Evolutionary conservation across 2,329 filamentous ascomycete species (phyloP), one percentile per base, ranked within the genome.

Genomic region (Neofusicoccum sp.): DNA sequence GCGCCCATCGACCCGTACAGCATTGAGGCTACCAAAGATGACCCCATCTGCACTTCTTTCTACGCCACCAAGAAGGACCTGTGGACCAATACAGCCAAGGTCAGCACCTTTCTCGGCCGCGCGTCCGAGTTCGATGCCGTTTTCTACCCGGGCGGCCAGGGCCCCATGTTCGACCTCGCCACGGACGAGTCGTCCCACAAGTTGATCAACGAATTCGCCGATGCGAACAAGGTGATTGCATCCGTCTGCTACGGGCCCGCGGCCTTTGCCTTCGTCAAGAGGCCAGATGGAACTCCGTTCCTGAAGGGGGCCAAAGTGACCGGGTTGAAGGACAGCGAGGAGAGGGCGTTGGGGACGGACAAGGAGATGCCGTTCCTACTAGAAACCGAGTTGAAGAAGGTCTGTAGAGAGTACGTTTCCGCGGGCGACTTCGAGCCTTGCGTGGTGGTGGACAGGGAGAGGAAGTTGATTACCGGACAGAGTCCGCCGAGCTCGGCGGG

Each of bases 191-290:
- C 80, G n/a, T 87, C 84, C 31, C 83, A 86, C 67, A 77, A 82
- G 65, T 76, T 91, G 39, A 85, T 88, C 69, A 77, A 80, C 65
- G 86, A 89, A 73, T 90, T 91, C 73, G 84, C 81, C 69, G 77
- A 79, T 44, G 80, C 82, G 3, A 84, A 82, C 66, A 90, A 90
- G 80, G 79, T 86, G 62, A 83, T 91, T 12, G 79, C 85, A 0
- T 86, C 88, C 3, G 87, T 91, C 49, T 91, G 89, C 79, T 89
- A 91, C 76, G 89, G 87, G 5, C 86, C 88, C 2, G 85, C 84
- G 3, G 89, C 84, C 11, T 79, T 91, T 14, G 79, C 83, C 56
- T 82, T 87, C 67, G 87, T 85, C 41, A 84, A 81, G 41, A 69
- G 70, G 81, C 22, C 36, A 37, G 36, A 37, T 37, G 36, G 6